Evolutionary conservation across 805 yeast genomes (phyloP), one percentile per base, ranked within the genome.

Genomic region (Candida nemodendra): DNA sequence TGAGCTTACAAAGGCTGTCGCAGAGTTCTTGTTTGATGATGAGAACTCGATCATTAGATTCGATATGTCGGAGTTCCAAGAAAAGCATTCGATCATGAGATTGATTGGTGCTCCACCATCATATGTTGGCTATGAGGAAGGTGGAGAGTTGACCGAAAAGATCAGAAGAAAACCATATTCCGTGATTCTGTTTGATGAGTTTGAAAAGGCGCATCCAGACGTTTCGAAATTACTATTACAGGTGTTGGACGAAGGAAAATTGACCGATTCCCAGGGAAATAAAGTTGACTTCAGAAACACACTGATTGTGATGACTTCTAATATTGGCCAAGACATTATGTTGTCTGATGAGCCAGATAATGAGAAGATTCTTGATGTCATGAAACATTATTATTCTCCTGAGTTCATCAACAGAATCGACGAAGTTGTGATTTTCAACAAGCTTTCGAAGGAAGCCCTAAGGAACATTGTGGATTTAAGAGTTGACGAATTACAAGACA

Each of bases 81-180:
- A 91, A 59, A 84, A 85, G 59, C 96, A 89, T 63, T 74, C 95
- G 0, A 81, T 93, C 5, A 83, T 96, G 30, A 77, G 97, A 46
- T 73, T 91, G 46, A 89, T 91, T 51, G 99, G 99, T 35, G 93
- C 98, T 1, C 99, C 99, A 4, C 99, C 99, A 21, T 97, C 98
- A 6, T 91, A 91, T 60, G 96, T 91, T 16, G 93, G 96, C 37
- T 90, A 89, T 65, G 99, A 91, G 56, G 93, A 85, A 53, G 85
- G 89, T 58, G 99, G 99, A 35, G 98, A 93, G 63, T 71, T 93
- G 47, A 93, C 99, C 1, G 98, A 93, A 62, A 95, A 96, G 5
- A 95, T 93, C 8, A 77, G 96, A 57, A 76, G 98, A 54, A 90
- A 89, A 56, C 99, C 99, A 7, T 91, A 91, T 51, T 75, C 97